Conservation (phyloP, 2,329 filamentous ascomycete species). For the Aspergillus versicolor region DNA sequence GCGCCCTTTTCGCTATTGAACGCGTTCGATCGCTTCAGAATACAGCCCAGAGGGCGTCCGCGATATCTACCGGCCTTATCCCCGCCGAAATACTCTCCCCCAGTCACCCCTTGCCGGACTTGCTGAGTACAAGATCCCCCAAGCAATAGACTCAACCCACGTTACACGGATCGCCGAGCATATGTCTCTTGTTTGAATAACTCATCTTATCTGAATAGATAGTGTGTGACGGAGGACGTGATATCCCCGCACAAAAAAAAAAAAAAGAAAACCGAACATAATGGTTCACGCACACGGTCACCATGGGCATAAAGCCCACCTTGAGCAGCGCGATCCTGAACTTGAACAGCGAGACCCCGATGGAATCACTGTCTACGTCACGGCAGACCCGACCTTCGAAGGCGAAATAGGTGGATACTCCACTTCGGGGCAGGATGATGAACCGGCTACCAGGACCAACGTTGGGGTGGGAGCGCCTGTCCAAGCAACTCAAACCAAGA, state of each 20-base stretch:
- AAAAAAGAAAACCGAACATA: background rate
- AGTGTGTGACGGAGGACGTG: background rate
- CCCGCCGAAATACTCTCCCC: background rate
- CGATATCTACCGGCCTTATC: background rate
- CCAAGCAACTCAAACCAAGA: constrained; percentile 10
- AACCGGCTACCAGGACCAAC: constrained; percentile 14
- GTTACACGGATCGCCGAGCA: background rate
- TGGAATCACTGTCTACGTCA: constrained; percentile 50
- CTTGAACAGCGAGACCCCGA: constrained; percentile 19
- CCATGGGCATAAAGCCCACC: constrained; percentile 26
- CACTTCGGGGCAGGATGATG: constrained; percentile 29
- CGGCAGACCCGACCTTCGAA: constrained; percentile 52
- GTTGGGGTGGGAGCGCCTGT: constrained; percentile 33
- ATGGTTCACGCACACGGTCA: constrained; percentile 36
- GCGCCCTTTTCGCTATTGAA: constrained; percentile 14
- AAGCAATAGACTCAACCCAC: background rate
- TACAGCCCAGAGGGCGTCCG: background rate
- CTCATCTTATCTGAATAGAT: background rate
- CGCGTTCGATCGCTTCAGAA: constrained; percentile 8
- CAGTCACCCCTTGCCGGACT: background rate
- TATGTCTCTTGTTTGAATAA: background rate
- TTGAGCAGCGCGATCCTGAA: constrained; percentile 18
- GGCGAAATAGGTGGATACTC: constrained; percentile 51
- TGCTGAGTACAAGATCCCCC: background rate
- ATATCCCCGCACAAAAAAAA: background rate